Base-by-base conservation (phyloP, 1,139 yeast species). In the Debaryomycetaceae sp. region DNA sequence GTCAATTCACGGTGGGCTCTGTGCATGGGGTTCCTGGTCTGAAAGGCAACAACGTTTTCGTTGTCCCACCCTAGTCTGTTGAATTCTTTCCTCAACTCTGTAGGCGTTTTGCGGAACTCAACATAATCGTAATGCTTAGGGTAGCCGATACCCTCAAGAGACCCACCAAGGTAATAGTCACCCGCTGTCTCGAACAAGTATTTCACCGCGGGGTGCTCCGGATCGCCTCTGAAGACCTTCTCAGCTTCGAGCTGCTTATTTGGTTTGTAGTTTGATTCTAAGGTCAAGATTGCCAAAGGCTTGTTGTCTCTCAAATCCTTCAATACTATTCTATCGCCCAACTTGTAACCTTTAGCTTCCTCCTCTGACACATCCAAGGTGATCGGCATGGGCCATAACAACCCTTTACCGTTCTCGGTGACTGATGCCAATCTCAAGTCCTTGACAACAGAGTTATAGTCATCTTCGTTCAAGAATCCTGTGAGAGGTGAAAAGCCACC, bases 11-110 rank as follows among this genome's bases (percentile, higher is more conserved):
- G 76, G 61, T 89, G 97, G 23, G 97, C 97, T 59, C 97, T 79
- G 62, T 89, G 97, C 96, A 89, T 88, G 44, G 97, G 97, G 65
- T 89, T 89, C 68, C 97, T 78, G 30, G 97, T 89, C 67, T 89
- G 97, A 79, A 89, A 89, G 28, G 97, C 97, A 34, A 89, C 97
- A 35, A 89, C 85, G 51, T 81, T 78, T 48, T 79, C 77, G 28
- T 54, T 41, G 36, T 53, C 51, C 97, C 97, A 89, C 43, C 85
- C 83, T 53, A 83, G 78, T 49, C 74, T 74, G 39, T 64, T 59
- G 54, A 89, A 89, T 62, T 89, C 96, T 18, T 78, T 62, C 61
- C 97, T 79, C 49, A 89, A 73, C 61, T 88, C 95, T 22, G 86
- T 76, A 24, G 97, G 97, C 12, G 96, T 83, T 63, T 83, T 83